Base-by-base conservation (phyloP, 2,329 filamentous ascomycete species). In the Neofusicoccum kwambonambiense region DNA sequence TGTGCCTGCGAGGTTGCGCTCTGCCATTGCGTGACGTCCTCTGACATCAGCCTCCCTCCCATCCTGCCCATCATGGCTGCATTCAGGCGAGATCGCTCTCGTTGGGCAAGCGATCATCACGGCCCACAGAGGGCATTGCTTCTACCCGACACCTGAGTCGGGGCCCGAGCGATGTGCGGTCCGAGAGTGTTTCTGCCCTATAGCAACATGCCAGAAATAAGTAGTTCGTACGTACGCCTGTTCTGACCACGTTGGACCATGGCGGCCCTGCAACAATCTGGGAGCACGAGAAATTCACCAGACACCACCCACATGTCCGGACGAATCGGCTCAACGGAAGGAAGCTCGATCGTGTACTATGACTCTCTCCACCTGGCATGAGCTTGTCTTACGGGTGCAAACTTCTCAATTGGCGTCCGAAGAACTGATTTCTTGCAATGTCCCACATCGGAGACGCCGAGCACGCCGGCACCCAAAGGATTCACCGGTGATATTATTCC, bases 121-220 rank as follows among this genome's bases (percentile, higher is more conserved):
- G 56, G 56, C 56, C 56, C 56, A 47, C 42, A 19, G n/a, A 8
- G 9, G n/a, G 56, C 56, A 35, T 27, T 60, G 56, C 9, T 47
- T 47, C 41, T 27, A 47, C 56, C 41, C 42, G 56, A 60, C 17
- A 35, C 56, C 56, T 60, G 56, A 60, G 56, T 49, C 56, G 56
- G 8, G 41, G 47, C 6, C 56, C 56, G 56, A 58, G 39, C 41
- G 22, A 34, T 31, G 15, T 13, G 54, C 41, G 39, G 54, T 35
- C 39, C 22, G 19, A 12, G 15, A 39, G 37, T 45, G 42, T 47
- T 39, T 47, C 56, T 60, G 54, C 56, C 31, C 50, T 52, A 52
- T 50, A 50, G 11, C 6, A 11, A 3, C 27, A 13, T 34, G 12
- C 17, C 50, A 52, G 50, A 47, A 60, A 60, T 45, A 58, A 58